These are phyloP conservation scores for Teratosphaeria nubilosa DNA, from an alignment of 2,329 filamentous ascomycete species.

Conservation along the genomic window DNA sequence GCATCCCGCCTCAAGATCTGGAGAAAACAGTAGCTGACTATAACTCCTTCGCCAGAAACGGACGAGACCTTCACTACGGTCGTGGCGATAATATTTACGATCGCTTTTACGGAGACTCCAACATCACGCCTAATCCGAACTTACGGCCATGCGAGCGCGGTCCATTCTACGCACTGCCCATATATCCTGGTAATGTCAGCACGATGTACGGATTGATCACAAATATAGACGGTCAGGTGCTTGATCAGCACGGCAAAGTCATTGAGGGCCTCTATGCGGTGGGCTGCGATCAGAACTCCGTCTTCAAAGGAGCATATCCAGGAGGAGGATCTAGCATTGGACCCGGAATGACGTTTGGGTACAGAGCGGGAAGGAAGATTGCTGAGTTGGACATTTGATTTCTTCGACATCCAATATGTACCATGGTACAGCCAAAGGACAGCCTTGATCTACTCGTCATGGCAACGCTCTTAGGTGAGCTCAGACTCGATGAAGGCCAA, in stretches of 20 bases:
- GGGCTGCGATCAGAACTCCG: not conserved
- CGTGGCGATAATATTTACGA: not conserved
- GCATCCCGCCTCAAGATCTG: not conserved
- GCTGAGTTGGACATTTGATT: not conserved
- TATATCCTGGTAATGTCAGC: not conserved
- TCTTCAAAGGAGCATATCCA: not conserved
- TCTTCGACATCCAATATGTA: too few relatives aligned
- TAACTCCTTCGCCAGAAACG: not conserved
- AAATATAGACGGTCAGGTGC: not conserved
- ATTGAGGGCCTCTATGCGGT: not conserved
- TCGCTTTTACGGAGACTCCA: not conserved
- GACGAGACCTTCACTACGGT: not conserved
- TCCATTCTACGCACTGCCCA: not conserved
- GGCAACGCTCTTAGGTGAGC: too few relatives aligned
- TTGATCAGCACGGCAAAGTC: not conserved
- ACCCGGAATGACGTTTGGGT: not conserved
- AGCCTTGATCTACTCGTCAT: too few relatives aligned
- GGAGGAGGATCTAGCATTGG: not conserved
- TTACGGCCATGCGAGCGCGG: not conserved
- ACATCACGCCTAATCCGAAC: not conserved
- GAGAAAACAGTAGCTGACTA: not conserved
- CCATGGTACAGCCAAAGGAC: too few relatives aligned
- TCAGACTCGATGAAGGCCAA: too few relatives aligned
- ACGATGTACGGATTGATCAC: not conserved
- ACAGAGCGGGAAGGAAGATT: not conserved